Conservation (phyloP, 1,284 basidiomycete genomes). For the Cerioporus squamosus region DNA sequence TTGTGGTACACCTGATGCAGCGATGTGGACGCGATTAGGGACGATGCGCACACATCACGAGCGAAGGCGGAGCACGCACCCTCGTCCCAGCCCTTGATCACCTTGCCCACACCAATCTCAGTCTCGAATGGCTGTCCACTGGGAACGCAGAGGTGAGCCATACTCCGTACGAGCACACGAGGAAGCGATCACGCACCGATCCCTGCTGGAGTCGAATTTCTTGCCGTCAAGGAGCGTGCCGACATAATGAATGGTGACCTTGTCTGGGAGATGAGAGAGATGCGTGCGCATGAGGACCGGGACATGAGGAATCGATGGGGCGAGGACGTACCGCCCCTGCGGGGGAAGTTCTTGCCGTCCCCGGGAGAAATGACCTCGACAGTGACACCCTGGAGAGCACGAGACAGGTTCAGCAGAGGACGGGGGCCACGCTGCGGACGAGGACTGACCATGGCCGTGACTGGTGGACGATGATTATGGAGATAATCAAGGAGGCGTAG, state of each 20-base stretch:
- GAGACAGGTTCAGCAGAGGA: constrained; percentile 3
- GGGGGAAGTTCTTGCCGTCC: constrained; percentile 50
- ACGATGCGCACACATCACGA: background rate
- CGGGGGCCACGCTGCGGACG: background rate
- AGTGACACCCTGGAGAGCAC: constrained; percentile 43
- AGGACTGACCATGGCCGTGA: constrained; percentile 34
- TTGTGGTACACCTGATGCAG: constrained; percentile 67
- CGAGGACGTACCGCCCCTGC: constrained; percentile 46
- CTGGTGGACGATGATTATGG: constrained; percentile 37
- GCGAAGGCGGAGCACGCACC: constrained; percentile 52
- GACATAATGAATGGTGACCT: constrained; percentile 72
- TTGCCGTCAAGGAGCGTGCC: constrained; percentile 66
- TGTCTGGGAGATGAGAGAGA: constrained; percentile 44
- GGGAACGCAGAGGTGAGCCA: background rate
- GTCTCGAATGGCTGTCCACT: constrained; percentile 72
- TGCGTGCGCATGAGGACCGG: background rate
- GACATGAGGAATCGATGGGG: constrained; percentile 9
- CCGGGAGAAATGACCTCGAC: constrained; percentile 47
- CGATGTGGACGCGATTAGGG: constrained; percentile 21
- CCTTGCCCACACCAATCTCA: constrained; percentile 78
- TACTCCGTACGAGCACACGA: background rate
- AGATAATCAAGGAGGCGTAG: constrained; percentile 40
- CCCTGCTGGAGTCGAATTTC: constrained; percentile 75
- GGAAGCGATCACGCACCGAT: constrained; percentile 46
- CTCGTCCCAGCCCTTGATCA: constrained; percentile 93